Percentiles rank a stretch among this genome's conserved stretches.
Conservation (phyloP, 495 filamentous ascomycete species). For the Alectoria sarmentosa region DNA sequence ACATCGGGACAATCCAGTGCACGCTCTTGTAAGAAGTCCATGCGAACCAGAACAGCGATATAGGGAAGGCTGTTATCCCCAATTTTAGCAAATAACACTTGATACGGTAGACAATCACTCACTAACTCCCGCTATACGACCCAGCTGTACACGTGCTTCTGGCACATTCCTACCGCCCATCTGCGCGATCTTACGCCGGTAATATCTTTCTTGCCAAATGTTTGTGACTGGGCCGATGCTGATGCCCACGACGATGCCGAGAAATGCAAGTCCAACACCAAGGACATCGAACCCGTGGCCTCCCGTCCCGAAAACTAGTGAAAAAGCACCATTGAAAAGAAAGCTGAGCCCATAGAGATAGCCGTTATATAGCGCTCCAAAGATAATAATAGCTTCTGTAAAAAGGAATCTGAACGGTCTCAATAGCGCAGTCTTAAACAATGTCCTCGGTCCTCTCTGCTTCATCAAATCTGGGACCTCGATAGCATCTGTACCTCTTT, state of each 20-base stretch:
- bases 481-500: slow-evolving; percentile 15
- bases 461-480: slow-evolving; percentile 25
- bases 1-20: slow-evolving; percentile 44
- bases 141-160: slow-evolving; percentile 34
- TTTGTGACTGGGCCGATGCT: slow-evolving; percentile 36
- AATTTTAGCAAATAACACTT: background rate
- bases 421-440: slow-evolving; percentile 30
- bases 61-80: slow-evolving; percentile 27
- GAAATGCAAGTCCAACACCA: slow-evolving; percentile 35
- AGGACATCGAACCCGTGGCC: slow-evolving; percentile 39
- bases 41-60: slow-evolving; percentile 43
- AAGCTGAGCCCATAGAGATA: slow-evolving; percentile 36
- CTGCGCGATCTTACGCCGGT: slow-evolving; percentile 24
- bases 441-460: slow-evolving; percentile 20
- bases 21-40: slow-evolving; percentile 39
- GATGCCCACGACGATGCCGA: slow-evolving; percentile 39
- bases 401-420: slow-evolving; percentile 35
- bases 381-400: slow-evolving; percentile 34
- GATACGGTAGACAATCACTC: background rate
- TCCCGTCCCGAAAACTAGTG: slow-evolving; percentile 38
- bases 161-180: slow-evolving; percentile 28
- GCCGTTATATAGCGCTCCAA: slow-evolving; percentile 34
- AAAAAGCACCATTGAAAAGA: slow-evolving; percentile 38
- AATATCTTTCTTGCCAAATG: slow-evolving; percentile 38
- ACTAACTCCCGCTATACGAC: slow-evolving; percentile 26